phyloP scores from a whole-genome alignment of 768 basidiomycete genomes.

The Pulveroboletus ravenelii region DNA sequence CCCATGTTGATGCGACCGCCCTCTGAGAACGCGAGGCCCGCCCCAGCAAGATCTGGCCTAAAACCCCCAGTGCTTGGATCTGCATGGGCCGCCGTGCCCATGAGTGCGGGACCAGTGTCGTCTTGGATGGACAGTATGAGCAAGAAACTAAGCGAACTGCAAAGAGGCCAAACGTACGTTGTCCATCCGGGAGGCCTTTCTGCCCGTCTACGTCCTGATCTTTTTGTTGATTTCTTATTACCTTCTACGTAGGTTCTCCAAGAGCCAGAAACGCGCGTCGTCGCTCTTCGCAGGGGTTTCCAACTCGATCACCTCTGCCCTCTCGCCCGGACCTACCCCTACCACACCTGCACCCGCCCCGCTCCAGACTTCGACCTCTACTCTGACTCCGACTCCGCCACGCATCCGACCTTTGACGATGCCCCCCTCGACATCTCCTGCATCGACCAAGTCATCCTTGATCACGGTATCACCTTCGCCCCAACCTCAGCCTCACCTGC shows the following conservation, averaged over 20 bases:
- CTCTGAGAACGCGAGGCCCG: not conserved
- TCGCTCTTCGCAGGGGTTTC: constrained; percentile 62
- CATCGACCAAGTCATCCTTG: not conserved
- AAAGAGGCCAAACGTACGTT: constrained; percentile 51
- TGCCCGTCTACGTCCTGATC: not conserved
- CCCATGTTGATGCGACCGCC: constrained; percentile 5
- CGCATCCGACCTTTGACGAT: constrained; percentile 17
- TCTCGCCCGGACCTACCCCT: constrained; percentile 36
- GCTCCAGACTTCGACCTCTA: not conserved
- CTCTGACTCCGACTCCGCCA: constrained; percentile 4
- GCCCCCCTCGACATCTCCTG: not conserved
- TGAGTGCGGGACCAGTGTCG: constrained; percentile 27
- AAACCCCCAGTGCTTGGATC: not conserved
- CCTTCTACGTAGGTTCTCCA: constrained; percentile 46
- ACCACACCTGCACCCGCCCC: constrained; percentile 20
- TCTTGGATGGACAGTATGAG: constrained; percentile 59
- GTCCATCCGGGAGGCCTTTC: not conserved
- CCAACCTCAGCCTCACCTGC: not conserved
- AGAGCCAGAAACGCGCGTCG: constrained; percentile 65
- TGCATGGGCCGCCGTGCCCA: constrained; percentile 18
- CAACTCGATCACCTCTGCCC: constrained; percentile 46
- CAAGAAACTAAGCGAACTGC: constrained; percentile 56
- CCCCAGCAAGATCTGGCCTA: not conserved
- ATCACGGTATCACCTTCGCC: constrained; percentile 1
- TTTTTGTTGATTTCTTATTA: not conserved